Evolutionary conservation across 768 basidiomycete genomes (phyloP).

Genomic region (Leccinum obscurum): DNA sequence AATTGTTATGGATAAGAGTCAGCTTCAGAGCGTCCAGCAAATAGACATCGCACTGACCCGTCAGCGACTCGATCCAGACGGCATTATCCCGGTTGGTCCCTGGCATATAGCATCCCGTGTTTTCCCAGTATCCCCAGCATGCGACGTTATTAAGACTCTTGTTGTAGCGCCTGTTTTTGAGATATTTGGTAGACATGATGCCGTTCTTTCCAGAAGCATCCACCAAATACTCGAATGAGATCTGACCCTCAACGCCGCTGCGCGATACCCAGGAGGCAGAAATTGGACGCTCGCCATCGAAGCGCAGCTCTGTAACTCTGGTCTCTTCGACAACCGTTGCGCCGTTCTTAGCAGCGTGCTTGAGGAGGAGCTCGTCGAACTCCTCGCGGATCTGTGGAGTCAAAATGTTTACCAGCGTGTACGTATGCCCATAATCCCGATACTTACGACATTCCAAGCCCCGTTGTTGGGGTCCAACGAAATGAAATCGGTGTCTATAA

Average conservation of each 20-base stretch:
- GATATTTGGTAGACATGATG: conserved; percentile 27
- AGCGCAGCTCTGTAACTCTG: conserved; percentile 5
- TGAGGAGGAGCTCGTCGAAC: conserved; percentile 11
- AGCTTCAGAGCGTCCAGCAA: not conserved
- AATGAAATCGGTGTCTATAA: conserved; percentile 10
- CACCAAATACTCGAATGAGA: conserved; percentile 10
- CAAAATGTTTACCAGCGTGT: not conserved
- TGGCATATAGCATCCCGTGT: conserved; percentile 28
- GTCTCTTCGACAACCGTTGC: conserved; percentile 2
- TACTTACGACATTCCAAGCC: conserved; percentile 10
- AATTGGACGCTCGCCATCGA: conserved; percentile 2
- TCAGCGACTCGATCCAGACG: conserved; percentile 37
- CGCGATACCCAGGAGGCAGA: conserved; percentile 4
- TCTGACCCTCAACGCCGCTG: conserved; percentile 2
- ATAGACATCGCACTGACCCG: not conserved
- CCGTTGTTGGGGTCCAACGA: conserved; percentile 8
- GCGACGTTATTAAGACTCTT: conserved; percentile 35
- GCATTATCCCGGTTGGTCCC: conserved; percentile 36
- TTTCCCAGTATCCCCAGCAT: conserved; percentile 40
- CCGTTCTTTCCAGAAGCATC: conserved; percentile 14
- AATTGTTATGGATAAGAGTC: not conserved
- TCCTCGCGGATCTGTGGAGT: conserved; percentile 6
- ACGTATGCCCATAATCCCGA: not conserved
- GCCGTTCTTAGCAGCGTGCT: not conserved
- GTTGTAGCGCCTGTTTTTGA: conserved; percentile 37